Base-by-base conservation (phyloP, 2,329 filamentous ascomycete genomes). In the Fusarium proliferatum region DNA sequence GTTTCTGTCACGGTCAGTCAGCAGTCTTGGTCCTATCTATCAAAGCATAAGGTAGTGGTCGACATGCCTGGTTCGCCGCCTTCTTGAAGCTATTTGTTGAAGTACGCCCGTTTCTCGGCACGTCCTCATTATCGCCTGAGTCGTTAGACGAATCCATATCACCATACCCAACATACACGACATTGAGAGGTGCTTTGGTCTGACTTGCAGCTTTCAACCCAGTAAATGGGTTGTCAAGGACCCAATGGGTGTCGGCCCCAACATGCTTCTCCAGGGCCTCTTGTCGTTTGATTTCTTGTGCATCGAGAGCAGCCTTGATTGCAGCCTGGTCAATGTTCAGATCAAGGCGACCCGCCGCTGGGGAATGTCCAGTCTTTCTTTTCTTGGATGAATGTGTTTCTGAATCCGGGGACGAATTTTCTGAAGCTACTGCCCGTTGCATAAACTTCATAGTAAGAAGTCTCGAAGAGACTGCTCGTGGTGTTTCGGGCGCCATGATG, bases 371-470 rank as follows among this genome's bases (percentile, higher is more conserved):
- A 67, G 83, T 57, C 78, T 92, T 93, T 72, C 90, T 88, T 74
- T 91, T 90, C 82, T 95, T 95, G 19, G 88, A 84, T 66, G 82
- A 87, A 78, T 80, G 88, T 23, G 87, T 85, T 26, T 88, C 86
- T 56, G 84, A 82, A 77, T 85, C 79, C 72, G 88, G 81, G 67
- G 84, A 85, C 23, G 78, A 83, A 39, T 85, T 85, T 56, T 84
- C 85, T 30, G 91, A 89, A 56, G 92, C 90, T 56, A 91, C 92
- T 71, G 93, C 93, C 78, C 95, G 90, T 86, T 97, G 95, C 95
- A 98, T 98, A 81, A 98, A 98, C 86, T 97, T 97, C 95, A 97
- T 98, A 42, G 93, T 95, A 79, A 97, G 87, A 53, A 98, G 91
- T 75, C 95, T 91, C 67, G 93, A 95, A 72, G 95, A 97, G 91